Evolutionary conservation across 169 alveolate genomes (phyloP).

Genomic region (Eimeria brunetti): DNA sequence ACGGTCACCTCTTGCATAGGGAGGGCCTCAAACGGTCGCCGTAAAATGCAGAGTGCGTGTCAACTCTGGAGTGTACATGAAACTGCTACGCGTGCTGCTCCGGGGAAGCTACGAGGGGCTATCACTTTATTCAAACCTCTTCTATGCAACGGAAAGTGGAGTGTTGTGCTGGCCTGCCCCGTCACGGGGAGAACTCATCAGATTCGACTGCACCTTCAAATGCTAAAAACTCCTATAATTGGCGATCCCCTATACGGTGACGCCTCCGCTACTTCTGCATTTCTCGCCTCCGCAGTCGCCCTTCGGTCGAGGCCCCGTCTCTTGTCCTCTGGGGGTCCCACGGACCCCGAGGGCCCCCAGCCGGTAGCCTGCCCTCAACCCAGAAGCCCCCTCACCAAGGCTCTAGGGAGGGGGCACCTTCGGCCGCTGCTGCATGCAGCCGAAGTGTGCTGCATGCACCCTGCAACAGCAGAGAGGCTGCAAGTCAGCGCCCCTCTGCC

Average conservation of each 20-base stretch:
- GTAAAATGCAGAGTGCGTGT: constrained; percentile 70
- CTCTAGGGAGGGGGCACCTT: neutral
- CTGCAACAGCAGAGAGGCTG: constrained; percentile 18
- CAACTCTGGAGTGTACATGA: constrained; percentile 16
- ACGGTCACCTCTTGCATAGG: constrained; percentile 67
- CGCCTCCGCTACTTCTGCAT: constrained; percentile 14
- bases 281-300: constrained; percentile 30
- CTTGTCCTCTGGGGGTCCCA: neutral
- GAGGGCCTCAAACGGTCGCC: constrained; percentile 58
- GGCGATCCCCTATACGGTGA: constrained; percentile 77
- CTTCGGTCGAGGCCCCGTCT: neutral
- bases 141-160: constrained; percentile 37
- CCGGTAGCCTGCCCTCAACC: neutral
- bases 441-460: constrained; percentile 25
- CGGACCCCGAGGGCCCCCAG: neutral
- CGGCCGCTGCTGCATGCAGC: constrained; percentile 70
- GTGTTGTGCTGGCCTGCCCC: constrained; percentile 65
- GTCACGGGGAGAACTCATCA: constrained; percentile 81
- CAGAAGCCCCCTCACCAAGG: constrained; percentile 2
- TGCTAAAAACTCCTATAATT: constrained; percentile 65
- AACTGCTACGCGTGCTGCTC: neutral
- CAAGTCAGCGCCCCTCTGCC: constrained; percentile 54
- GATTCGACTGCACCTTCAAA: constrained; percentile 74
- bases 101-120: constrained; percentile 56
- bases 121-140: constrained; percentile 51